These are phyloP conservation scores for Diaporthe longicolla DNA, from an alignment of 2,329 filamentous ascomycete genomes.

Conservation along the genomic window DNA sequence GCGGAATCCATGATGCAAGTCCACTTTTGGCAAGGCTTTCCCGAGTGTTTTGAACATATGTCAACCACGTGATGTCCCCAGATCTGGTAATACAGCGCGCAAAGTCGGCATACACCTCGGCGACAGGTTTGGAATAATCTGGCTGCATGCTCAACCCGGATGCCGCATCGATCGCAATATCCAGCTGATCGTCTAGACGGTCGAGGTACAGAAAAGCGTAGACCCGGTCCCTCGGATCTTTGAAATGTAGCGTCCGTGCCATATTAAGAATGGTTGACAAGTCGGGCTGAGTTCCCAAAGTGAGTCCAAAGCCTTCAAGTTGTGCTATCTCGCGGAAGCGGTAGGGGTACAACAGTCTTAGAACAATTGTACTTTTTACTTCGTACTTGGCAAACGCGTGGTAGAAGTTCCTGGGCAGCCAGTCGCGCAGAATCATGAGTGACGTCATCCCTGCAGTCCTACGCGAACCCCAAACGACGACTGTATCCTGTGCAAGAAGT, in stretches of 20 bases:
- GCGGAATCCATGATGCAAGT: conserved; percentile 9
- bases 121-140: neutral
- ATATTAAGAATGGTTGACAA: neutral
- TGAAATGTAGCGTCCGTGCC: neutral
- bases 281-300: neutral
- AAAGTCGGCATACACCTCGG: neutral
- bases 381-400: neutral
- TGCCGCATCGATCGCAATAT: neutral
- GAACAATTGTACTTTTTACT: no score
- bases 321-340: neutral
- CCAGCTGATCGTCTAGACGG: neutral
- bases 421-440: neutral
- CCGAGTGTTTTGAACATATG: neutral
- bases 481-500: neutral
- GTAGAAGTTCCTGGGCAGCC: neutral
- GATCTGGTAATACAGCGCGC: neutral
- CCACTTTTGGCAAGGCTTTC: neutral
- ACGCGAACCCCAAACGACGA: neutral
- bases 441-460: neutral
- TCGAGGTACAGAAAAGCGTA: conserved; percentile 12
- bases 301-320: neutral
- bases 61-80: neutral
- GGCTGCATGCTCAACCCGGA: neutral
- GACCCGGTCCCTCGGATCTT: neutral
- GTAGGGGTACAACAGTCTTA: neutral